Conservation (phyloP, 2,329 filamentous ascomycete genomes). For the Curvularia hawaiiensis region DNA sequence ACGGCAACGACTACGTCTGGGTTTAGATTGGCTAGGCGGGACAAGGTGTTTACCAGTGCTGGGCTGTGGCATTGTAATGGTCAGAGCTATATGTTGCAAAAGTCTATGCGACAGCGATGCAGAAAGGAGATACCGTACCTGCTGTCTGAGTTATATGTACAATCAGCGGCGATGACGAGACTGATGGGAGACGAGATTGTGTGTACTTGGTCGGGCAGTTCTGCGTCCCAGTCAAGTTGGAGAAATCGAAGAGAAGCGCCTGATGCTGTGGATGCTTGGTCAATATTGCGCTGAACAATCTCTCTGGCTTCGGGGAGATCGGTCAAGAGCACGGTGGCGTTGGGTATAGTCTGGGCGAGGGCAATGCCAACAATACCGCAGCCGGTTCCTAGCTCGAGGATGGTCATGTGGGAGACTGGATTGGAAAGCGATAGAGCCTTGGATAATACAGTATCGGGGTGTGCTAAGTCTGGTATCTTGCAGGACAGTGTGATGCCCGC, state of each 20-base stretch:
- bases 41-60: slow-evolving; percentile 64
- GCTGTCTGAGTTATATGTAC: slow-evolving; percentile 74
- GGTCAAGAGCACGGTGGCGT: slow-evolving; percentile 64
- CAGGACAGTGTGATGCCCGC: slow-evolving; percentile 63
- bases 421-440: slow-evolving; percentile 9
- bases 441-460: slow-evolving; percentile 11
- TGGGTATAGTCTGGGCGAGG: slow-evolving; percentile 60
- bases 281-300: slow-evolving; percentile 63
- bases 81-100: background rate
- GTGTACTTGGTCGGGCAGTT: slow-evolving; percentile 47
- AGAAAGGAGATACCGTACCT: slow-evolving; percentile 26
- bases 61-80: slow-evolving; percentile 50
- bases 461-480: slow-evolving; percentile 54
- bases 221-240: slow-evolving; percentile 67
- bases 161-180: slow-evolving; percentile 70
- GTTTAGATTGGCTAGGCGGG: slow-evolving; percentile 53
- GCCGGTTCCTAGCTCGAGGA: slow-evolving; percentile 70
- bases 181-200: slow-evolving; percentile 50
- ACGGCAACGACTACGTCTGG: slow-evolving; percentile 61
- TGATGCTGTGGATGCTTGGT: slow-evolving; percentile 49
- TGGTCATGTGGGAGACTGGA: slow-evolving; percentile 32
- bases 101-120: background rate
- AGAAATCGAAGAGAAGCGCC: slow-evolving; percentile 54
- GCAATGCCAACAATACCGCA: slow-evolving; percentile 70
- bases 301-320: slow-evolving; percentile 69